Evolutionary conservation across 225 moss, liverwort and hornwort genomes (phyloP), one percentile per base, ranked within the genome.

Genomic region (Neckera pumila): DNA sequence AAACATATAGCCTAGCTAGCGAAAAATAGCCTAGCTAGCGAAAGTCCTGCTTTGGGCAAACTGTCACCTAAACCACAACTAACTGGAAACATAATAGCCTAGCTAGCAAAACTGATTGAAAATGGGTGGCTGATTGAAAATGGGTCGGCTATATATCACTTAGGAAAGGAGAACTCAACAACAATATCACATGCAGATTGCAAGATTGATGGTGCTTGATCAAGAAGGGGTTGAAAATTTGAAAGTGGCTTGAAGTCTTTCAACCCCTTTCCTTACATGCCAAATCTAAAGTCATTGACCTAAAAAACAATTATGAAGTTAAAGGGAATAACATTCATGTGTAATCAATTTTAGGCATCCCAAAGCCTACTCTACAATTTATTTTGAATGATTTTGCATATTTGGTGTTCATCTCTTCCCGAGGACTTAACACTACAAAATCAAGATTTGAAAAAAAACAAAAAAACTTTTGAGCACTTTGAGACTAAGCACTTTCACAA

Each of bases 191-290:
- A 53, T 47, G 6, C 1, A 9, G 4, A 74, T 47, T 47, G 7
- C 7, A 47, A 74, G 19, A 74, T 47, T 74, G n/a, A 18, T 19
- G 16, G 28, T 72, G 11, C 17, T 74, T 74, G 25, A 47, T 30
- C 6, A 47, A 47, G 11, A 19, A 25, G 5, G 6, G 47, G 11
- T 19, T 31, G 12, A 51, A 61, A 51, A 9, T 22, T 76, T 22
- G 3, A 53, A 76, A 21, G 22, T 22, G 8, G 11, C 1, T 34
- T 0, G 1, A 22, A 22, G 21, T 34, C 34, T 76, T 51, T 22
- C 5, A 76, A 75, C 33, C 0, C 0, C 3, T 0, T 76, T 22
- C 2, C 0, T 33, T 14, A 5, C 5, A 21, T 53, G 9, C 3
- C 14, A 34, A 53, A 76, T 76, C 2, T 76, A 34, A 34, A 14